Conservation (phyloP, 306 rosid species). For the Dryas drummondii region DNA sequence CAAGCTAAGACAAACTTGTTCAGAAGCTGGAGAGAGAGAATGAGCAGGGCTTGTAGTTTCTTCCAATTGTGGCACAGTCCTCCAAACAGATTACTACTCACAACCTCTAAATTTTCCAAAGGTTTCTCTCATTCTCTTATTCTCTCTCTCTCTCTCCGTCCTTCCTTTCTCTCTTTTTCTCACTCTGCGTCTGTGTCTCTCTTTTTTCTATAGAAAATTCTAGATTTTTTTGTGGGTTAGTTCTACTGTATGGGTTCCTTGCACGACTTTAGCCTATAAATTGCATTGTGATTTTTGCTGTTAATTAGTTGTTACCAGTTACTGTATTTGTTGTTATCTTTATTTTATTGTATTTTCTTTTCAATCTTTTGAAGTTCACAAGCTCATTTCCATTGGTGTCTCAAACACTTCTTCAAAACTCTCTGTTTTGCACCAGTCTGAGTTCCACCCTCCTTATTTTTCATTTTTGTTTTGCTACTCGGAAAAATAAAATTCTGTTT, state of each 20-base stretch:
- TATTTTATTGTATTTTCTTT: not conserved
- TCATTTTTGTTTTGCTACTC: too few species aligned
- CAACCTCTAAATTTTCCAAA: slow-evolving; percentile 30
- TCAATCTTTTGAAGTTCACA: not conserved
- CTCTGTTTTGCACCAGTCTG: not conserved
- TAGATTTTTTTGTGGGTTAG: not conserved
- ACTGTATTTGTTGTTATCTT: not conserved
- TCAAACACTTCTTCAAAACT: not conserved
- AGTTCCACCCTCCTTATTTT: not conserved
- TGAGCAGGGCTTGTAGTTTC: slow-evolving; percentile 58
- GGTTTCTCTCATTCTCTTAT: slow-evolving; percentile 35
- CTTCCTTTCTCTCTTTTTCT: too few species aligned
- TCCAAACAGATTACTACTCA: slow-evolving; percentile 33
- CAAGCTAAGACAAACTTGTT: not conserved
- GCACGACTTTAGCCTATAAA: not conserved
- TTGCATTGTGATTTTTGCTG: not conserved
- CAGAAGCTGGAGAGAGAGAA: slow-evolving; percentile 9
- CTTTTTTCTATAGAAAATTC: not conserved
- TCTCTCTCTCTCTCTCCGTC: not conserved
- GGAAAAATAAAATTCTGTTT: not conserved
- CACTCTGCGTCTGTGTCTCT: too few species aligned
- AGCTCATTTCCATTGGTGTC: not conserved
- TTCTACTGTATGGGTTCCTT: not conserved
- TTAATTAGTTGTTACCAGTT: not conserved
- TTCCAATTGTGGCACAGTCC: slow-evolving; percentile 58